Base-by-base conservation (phyloP, 352 stramenopile species). In the Globisporangium middletonii region DNA sequence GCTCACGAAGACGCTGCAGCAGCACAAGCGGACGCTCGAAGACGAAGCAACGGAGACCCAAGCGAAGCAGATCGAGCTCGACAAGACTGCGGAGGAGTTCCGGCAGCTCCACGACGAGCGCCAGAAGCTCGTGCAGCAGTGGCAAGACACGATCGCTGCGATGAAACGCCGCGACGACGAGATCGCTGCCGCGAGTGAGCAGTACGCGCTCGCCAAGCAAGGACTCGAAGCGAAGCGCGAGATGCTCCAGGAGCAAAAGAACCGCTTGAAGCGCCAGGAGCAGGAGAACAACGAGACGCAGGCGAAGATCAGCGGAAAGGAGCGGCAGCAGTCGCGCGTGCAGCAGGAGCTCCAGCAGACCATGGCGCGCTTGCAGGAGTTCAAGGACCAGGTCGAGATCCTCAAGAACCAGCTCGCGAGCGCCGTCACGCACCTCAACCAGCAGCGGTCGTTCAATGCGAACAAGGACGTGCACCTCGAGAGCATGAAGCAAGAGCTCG, bases 41-140 rank as follows among this genome's bases (percentile, higher is more conserved):
- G 75, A 88, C 49, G 83, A 92, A 60, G 77, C 80, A 2, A 98
- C 91, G 1, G 92, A 98, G 63, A 98, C 91, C n/a, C 85, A 96
- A 50, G 90, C 92, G 7, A 96, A 96, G 59, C 92, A 98, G 73
- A 97, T 98, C 51, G 95, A 98, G 66, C 72, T 99, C 13, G 94
- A 98, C 68, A 97, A 97, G 65, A 96, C 95, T 1, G 93, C 94
- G 0, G 84, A 97, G 23, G 92, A 97, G 54, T 99, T 98, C 61
- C 89, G 89, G 19, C 78, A 75, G 53, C 81, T 97, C 43, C 96
- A 99, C 62, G 77, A 86, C 48, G 95, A 99, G 72, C 81, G 94
- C 37, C 91, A 97, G 53, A 80, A 96, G 62, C 88, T 98, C 16
- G 82, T 98, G n/a, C 65, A 83, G 52, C 89, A 98, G 64, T 98